These are phyloP conservation scores for Fusarium sp. DNA, from an alignment of 2,329 filamentous ascomycete genomes.

Conservation along the genomic window DNA sequence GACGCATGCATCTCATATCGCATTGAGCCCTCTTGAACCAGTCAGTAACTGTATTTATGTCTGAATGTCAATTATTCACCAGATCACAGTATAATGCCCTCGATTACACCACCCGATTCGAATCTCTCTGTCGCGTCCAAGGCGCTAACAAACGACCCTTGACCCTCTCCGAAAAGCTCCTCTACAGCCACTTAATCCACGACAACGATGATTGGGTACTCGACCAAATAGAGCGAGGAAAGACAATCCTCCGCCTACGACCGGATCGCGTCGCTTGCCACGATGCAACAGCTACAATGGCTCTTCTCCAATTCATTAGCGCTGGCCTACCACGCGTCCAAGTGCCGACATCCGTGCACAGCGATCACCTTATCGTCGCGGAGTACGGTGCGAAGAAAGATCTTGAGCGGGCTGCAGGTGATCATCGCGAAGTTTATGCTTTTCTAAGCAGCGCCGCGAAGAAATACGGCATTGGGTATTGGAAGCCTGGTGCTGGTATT, in stretches of 20 bases:
- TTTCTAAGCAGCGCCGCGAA: conserved; percentile 54
- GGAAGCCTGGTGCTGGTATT: conserved; percentile 53
- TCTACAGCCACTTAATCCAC: conserved; percentile 53
- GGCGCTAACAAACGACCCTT: conserved; percentile 43
- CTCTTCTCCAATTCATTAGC: conserved; percentile 56
- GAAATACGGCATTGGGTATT: conserved; percentile 59
- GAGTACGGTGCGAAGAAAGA: conserved; percentile 25
- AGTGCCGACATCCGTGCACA: conserved; percentile 55
- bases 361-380: conserved; percentile 53
- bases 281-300: conserved; percentile 58
- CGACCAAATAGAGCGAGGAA: conserved; percentile 51
- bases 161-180: conserved; percentile 54
- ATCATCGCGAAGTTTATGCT: conserved; percentile 51
- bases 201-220: conserved; percentile 41
- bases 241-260: conserved; percentile 52
- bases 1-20: conserved; percentile 19
- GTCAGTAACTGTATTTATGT: not conserved
- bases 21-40: conserved; percentile 41
- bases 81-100: conserved; percentile 20
- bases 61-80: rapidly evolving
- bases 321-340: conserved; percentile 53
- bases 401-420: not conserved
- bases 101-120: conserved; percentile 30
- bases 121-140: conserved; percentile 29
- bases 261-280: conserved; percentile 57